A percentile compares a stretch with the other conserved stretches of the same genome.
Evolutionary conservation across 176 grass and related monocot species (phyloP).

Genomic region (Oryza nivara): DNA sequence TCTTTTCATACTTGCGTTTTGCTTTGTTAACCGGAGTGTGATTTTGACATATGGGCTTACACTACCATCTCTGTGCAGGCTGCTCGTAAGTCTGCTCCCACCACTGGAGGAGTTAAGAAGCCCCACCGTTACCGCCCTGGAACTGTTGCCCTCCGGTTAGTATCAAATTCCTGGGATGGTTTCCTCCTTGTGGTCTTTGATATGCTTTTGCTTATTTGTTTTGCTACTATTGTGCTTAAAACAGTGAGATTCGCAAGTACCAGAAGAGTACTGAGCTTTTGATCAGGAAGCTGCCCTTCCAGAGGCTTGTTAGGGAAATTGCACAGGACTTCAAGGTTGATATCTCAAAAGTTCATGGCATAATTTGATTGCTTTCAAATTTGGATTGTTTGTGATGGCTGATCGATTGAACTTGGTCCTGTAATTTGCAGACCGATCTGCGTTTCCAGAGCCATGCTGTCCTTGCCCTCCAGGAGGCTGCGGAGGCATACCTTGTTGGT

Average conservation of each 20-base stretch:
- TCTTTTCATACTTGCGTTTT: neutral
- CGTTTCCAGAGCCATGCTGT: slow-evolving; percentile 54
- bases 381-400: neutral
- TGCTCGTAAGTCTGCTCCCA: slow-evolving; percentile 51
- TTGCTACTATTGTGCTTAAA: neutral
- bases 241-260: slow-evolving; percentile 77
- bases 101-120: slow-evolving; percentile 59
- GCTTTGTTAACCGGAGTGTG: neutral
- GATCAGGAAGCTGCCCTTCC: slow-evolving; percentile 76
- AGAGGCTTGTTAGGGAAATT: slow-evolving; percentile 74
- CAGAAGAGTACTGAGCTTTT: slow-evolving; percentile 76
- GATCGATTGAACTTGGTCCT: neutral
- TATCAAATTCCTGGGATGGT: neutral
- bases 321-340: slow-evolving; percentile 59
- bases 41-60: neutral
- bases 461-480: slow-evolving; percentile 57
- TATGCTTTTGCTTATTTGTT: neutral
- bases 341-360: neutral
- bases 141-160: slow-evolving; percentile 55
- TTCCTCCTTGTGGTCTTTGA: neutral
- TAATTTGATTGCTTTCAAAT: neutral
- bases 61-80: slow-evolving; percentile 10
- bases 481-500: slow-evolving; percentile 56
- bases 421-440: slow-evolving; percentile 46
- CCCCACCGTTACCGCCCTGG: slow-evolving; percentile 60